Evolutionary conservation across 805 yeast genomes (phyloP).

Genomic region (Wickerhamomyces rabaulensis): DNA sequence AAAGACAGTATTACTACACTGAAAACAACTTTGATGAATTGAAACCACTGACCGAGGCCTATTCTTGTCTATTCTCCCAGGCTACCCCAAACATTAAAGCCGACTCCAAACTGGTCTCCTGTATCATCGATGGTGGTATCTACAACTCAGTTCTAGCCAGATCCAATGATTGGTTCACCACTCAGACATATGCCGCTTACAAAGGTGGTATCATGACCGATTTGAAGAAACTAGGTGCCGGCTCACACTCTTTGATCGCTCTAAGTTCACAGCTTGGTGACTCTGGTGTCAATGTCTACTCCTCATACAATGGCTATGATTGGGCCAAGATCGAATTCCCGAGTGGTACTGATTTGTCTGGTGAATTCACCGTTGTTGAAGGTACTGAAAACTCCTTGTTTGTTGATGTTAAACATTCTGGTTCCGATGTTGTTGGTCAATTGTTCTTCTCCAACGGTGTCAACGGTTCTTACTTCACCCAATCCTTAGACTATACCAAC

Average conservation of each 20-base stretch:
- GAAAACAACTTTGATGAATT: constrained; percentile 37
- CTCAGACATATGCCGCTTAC: constrained; percentile 25
- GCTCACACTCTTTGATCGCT: constrained; percentile 31
- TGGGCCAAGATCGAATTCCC: constrained; percentile 34
- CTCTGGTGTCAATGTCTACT: constrained; percentile 22
- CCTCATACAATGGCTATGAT: constrained; percentile 27
- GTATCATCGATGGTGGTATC: constrained; percentile 38
- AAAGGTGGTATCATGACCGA: constrained; percentile 29
- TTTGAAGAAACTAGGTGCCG: constrained; percentile 29
- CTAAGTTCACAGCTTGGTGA: constrained; percentile 26
- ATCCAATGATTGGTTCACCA: constrained; percentile 41
- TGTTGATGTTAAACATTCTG: constrained; percentile 28
- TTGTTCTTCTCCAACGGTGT: constrained; percentile 35
- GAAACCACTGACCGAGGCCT: constrained; percentile 23
- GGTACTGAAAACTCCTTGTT: constrained; percentile 37
- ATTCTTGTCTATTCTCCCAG: constrained; percentile 28
- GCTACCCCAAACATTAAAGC: constrained; percentile 20
- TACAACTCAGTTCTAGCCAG: constrained; percentile 28
- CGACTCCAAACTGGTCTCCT: constrained; percentile 34
- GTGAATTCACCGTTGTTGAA: constrained; percentile 27
- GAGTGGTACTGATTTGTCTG: constrained; percentile 12
- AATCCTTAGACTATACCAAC: constrained; percentile 37
- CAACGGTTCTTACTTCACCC: constrained; percentile 45
- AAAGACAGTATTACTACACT: constrained; percentile 36
- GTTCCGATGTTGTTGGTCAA: constrained; percentile 22